Evolutionary conservation across 352 stramenopile species (phyloP).

Genomic region (Phytophthora parvispora): DNA sequence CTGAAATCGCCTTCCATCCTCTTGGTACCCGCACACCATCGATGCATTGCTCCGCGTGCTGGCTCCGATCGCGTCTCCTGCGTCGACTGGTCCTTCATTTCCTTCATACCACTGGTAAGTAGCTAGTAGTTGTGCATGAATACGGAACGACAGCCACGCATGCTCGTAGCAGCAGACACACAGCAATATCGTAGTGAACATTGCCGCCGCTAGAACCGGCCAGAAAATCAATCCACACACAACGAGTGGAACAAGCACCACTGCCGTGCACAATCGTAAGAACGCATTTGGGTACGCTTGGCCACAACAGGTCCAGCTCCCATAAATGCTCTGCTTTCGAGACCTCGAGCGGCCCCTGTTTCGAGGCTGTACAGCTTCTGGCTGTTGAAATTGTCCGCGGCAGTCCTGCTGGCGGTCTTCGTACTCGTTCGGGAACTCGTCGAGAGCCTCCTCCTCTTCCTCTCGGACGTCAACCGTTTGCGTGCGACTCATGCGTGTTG

Average conservation of each 20-base stretch:
- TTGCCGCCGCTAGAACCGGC: constrained; percentile 39
- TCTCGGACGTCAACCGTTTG: constrained; percentile 31
- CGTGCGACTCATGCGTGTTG: constrained; percentile 21
- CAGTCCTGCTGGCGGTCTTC: constrained; percentile 14
- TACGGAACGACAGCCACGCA: constrained; percentile 62
- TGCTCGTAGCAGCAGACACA: constrained; percentile 66
- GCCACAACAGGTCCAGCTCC: constrained; percentile 50
- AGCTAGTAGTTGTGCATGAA: constrained; percentile 50
- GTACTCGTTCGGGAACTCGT: constrained; percentile 2
- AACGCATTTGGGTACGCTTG: constrained; percentile 47
- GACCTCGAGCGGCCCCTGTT: constrained; percentile 28
- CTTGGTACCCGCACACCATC: constrained; percentile 28
- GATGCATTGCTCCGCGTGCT: constrained; percentile 20
- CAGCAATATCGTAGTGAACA: constrained; percentile 34
- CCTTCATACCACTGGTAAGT: constrained; percentile 61
- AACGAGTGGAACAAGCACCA: constrained; percentile 37
- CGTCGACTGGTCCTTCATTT: constrained; percentile 19
- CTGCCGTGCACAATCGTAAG: constrained; percentile 38
- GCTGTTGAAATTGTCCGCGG: constrained; percentile 25
- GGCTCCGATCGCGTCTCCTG: constrained; percentile 10
- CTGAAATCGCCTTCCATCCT: constrained; percentile 37
- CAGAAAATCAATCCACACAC: constrained; percentile 46
- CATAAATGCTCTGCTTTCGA: constrained; percentile 50
- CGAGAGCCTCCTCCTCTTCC: constrained; percentile 10
- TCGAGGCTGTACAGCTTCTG: constrained; percentile 19